Conservation (phyloP, 2,329 filamentous ascomycete species). For the Monosporascus sp. region DNA sequence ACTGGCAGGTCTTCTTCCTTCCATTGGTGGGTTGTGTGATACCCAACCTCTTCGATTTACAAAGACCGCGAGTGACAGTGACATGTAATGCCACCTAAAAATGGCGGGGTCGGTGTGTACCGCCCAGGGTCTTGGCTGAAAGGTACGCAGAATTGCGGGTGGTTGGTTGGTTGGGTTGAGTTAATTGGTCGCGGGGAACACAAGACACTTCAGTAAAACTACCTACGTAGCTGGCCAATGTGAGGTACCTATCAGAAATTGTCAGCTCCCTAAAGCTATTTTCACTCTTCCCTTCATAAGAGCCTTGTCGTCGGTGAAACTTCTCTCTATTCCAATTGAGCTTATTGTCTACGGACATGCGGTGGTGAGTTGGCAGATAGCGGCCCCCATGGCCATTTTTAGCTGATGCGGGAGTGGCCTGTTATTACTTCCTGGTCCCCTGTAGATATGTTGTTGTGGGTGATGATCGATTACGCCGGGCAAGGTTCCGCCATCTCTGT, state of each 20-base stretch:
- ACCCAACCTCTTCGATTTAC: not conserved
- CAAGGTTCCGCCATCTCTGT: too few relatives aligned
- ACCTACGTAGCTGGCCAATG: too few relatives aligned
- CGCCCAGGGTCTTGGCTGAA: not conserved
- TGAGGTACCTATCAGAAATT: not conserved
- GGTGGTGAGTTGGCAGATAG: not conserved
- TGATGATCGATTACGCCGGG: constrained; percentile 1
- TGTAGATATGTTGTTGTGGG: not conserved
- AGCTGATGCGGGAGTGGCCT: not conserved
- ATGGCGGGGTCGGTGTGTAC: not conserved
- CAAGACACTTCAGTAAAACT: not conserved
- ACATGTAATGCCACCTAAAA: not conserved
- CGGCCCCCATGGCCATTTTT: not conserved
- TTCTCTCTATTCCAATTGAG: not conserved
- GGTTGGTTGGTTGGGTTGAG: not conserved
- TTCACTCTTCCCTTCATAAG: not conserved
- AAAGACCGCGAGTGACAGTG: not conserved
- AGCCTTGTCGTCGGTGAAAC: not conserved
- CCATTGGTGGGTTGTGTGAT: not conserved
- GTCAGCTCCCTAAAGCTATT: not conserved
- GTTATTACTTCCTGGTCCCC: not conserved
- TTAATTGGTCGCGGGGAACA: too few relatives aligned
- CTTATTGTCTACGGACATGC: not conserved
- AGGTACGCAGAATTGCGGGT: not conserved
- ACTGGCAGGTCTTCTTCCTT: not conserved